Evolutionary conservation across 2,329 filamentous ascomycete species (phyloP).

Genomic region (Penicillium sp.): DNA sequence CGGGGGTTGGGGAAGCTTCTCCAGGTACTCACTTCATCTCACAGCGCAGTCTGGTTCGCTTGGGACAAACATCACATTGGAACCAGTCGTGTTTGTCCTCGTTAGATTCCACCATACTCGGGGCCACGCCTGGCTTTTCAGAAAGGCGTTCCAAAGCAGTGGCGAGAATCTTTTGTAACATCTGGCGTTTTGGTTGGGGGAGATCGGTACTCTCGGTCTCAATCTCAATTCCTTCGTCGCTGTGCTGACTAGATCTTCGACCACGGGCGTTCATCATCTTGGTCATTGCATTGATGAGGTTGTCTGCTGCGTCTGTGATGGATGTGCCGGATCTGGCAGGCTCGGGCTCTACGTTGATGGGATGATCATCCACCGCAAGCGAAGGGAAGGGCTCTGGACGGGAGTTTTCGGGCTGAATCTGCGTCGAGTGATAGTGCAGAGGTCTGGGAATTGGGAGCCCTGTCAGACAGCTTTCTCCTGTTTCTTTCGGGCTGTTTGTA

Average conservation of each 20-base stretch:
- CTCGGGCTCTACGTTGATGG: not conserved
- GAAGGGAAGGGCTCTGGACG: not conserved
- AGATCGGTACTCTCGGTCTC: constrained; percentile 17
- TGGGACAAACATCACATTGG: constrained; percentile 28
- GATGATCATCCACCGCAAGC: not conserved
- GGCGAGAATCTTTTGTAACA: constrained; percentile 29
- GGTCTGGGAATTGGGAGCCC: constrained; percentile 2
- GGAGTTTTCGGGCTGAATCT: not conserved
- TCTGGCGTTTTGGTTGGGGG: constrained; percentile 26
- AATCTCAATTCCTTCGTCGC: constrained; percentile 18
- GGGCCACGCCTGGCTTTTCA: constrained; percentile 3
- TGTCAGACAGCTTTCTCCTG: constrained; percentile 1
- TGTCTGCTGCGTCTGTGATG: constrained; percentile 26
- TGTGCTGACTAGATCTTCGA: constrained; percentile 18
- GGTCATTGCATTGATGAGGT: constrained; percentile 30
- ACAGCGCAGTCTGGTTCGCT: constrained; percentile 28
- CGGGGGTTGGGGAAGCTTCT: constrained; percentile 2
- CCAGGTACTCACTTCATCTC: constrained; percentile 30
- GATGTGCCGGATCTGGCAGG: constrained; percentile 17
- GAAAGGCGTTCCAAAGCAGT: constrained; percentile 25
- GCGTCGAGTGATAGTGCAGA: not conserved
- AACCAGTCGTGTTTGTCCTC: constrained; percentile 23
- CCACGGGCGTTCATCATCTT: constrained; percentile 27
- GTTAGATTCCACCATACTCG: constrained; percentile 1
- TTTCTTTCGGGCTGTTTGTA: not conserved